Conservation (phyloP, 2,329 filamentous ascomycete species). For the Exophiala mesophila region DNA sequence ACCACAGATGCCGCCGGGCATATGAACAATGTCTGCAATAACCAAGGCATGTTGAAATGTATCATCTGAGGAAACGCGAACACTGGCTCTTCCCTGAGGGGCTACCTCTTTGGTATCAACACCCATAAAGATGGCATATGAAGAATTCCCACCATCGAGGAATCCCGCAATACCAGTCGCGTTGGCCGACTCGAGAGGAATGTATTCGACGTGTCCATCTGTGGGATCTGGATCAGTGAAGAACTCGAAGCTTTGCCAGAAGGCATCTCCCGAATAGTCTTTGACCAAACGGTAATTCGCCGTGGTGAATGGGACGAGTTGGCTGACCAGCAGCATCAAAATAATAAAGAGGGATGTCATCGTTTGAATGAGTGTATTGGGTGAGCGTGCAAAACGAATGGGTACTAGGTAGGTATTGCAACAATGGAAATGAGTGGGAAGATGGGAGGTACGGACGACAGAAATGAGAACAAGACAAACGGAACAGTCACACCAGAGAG, state of each 20-base stretch:
- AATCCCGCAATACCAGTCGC: constrained; percentile 31
- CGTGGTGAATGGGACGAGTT: constrained; percentile 14
- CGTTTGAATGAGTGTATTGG: constrained; percentile 1
- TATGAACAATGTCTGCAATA: constrained; percentile 45
- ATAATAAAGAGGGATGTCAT: constrained; percentile 4
- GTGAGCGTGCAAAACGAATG: too few relatives aligned
- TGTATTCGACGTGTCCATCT: constrained; percentile 48
- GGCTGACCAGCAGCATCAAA: constrained; percentile 22
- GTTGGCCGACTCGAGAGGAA: constrained; percentile 38
- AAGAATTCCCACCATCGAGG: constrained; percentile 31
- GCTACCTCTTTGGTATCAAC: constrained; percentile 36
- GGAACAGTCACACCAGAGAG: too few relatives aligned
- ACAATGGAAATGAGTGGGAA: too few relatives aligned
- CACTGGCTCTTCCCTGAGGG: constrained; percentile 39
- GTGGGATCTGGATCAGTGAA: constrained; percentile 45
- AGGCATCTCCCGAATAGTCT: constrained; percentile 42
- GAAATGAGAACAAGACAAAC: too few relatives aligned
- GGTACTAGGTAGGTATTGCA: too few relatives aligned
- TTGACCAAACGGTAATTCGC: constrained; percentile 38
- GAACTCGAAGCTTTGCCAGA: constrained; percentile 49
- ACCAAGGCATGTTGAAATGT: constrained; percentile 44
- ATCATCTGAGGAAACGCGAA: constrained; percentile 43
- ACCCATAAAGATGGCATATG: constrained; percentile 38
- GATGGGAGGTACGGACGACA: too few relatives aligned
- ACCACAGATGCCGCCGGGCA: constrained; percentile 45